phyloP scores from a whole-genome alignment of 805 yeast genomes.

The Candida montana region DNA sequence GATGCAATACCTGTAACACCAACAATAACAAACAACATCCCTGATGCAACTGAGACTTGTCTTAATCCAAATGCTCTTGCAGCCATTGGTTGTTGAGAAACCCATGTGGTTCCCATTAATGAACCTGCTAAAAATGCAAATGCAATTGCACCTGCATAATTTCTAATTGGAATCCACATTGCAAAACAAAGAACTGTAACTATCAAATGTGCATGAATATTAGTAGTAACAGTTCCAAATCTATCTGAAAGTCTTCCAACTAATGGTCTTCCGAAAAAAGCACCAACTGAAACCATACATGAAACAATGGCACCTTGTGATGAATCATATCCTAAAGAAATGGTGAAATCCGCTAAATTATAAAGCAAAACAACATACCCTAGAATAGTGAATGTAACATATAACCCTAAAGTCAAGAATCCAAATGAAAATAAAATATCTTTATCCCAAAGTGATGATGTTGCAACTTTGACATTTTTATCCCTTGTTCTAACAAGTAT shows the following conservation, averaged over 20 bases:
- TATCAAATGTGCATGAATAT: conserved; percentile 31
- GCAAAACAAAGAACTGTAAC: conserved; percentile 38
- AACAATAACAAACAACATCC: conserved; percentile 27
- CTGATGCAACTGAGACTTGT: conserved; percentile 48
- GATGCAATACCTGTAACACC: conserved; percentile 24
- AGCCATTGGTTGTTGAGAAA: conserved; percentile 41
- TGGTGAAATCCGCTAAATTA: conserved; percentile 51
- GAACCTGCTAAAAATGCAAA: conserved; percentile 48
- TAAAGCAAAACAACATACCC: conserved; percentile 58
- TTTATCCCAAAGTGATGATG: conserved; percentile 35
- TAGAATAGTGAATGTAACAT: conserved; percentile 43
- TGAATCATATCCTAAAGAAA: conserved; percentile 49
- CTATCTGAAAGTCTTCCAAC: conserved; percentile 46
- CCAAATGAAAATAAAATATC: conserved; percentile 35
- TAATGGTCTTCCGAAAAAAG: conserved; percentile 48
- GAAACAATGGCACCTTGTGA: conserved; percentile 51
- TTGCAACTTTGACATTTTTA: conserved; percentile 29
- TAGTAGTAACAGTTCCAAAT: conserved; percentile 47
- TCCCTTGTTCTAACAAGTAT: conserved; percentile 33
- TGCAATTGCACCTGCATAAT: conserved; percentile 46
- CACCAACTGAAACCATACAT: conserved; percentile 55
- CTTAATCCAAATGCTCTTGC: conserved; percentile 48
- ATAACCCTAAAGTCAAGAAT: conserved; percentile 36
- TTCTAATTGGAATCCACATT: conserved; percentile 53
- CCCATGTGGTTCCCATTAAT: conserved; percentile 56